Evolutionary conservation across 495 filamentous ascomycete genomes (phyloP).

Genomic region (Cladorrhinum samala): DNA sequence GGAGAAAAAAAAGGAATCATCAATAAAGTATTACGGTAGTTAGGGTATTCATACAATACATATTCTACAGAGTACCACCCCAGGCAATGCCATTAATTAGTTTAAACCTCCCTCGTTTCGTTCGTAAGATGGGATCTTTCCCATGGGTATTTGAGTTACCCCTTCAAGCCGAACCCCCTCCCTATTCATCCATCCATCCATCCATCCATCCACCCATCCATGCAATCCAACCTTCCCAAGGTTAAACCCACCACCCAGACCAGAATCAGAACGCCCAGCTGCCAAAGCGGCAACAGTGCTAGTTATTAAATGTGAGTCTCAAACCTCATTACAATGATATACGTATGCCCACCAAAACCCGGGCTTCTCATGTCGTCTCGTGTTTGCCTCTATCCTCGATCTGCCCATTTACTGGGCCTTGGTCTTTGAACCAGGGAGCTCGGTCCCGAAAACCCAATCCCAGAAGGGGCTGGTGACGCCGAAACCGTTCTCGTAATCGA

Average conservation of each 20-base stretch:
- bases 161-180: neutral
- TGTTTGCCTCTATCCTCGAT: neutral
- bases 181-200: neutral
- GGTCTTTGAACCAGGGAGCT: slow-evolving; percentile 48
- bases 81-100: neutral
- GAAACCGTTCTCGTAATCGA: slow-evolving; percentile 95
- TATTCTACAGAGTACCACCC: neutral
- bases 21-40: too few relatives aligned
- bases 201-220: neutral
- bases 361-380: neutral
- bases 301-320: neutral
- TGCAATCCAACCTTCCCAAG: neutral
- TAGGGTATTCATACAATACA: neutral
- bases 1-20: neutral
- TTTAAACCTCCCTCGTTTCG: neutral
- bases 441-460: slow-evolving; percentile 88
- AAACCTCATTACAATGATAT: slow-evolving; percentile 3
- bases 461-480: slow-evolving; percentile 98
- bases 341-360: slow-evolving; percentile 1
- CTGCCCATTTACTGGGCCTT: slow-evolving; percentile 49
- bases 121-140: neutral
- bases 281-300: neutral
- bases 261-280: neutral
- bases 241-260: neutral
- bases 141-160: neutral